These are phyloP conservation scores for Psidium guajava DNA, from an alignment of 345 rosid genomes.

Conservation along the genomic window DNA sequence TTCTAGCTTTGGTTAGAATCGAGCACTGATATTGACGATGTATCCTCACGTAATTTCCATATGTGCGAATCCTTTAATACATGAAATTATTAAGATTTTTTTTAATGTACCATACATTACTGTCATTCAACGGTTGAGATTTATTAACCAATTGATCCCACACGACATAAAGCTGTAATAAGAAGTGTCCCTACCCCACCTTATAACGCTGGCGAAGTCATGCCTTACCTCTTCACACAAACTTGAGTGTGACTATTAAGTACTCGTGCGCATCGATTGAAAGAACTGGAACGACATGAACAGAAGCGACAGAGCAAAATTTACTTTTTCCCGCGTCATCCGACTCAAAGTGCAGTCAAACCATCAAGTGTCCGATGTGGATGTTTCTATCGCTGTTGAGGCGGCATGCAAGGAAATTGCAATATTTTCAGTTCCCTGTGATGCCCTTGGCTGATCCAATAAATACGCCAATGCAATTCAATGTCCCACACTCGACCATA, in stretches of 20 bases:
- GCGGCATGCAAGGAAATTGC: background rate
- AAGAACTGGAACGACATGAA: background rate
- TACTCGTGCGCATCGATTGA: rapidly evolving
- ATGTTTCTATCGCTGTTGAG: background rate
- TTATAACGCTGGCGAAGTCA: background rate
- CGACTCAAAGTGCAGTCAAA: background rate
- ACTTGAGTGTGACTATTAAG: background rate
- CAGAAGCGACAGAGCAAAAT: background rate
- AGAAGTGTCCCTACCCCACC: background rate
- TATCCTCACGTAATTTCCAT: background rate
- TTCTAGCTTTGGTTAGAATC: background rate
- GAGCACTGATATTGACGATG: no score
- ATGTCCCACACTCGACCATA: background rate
- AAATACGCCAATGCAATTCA: background rate
- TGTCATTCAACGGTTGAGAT: background rate
- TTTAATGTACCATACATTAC: background rate
- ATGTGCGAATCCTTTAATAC: background rate
- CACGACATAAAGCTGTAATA: background rate
- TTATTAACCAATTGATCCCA: background rate
- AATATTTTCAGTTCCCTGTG: background rate
- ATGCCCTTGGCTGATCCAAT: background rate
- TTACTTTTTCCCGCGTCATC: background rate
- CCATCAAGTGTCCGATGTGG: background rate
- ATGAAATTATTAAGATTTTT: background rate
- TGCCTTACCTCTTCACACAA: background rate